phyloP scores from a whole-genome alignment of 2,329 filamentous ascomycete genomes.

The Cladosporium austrohemisphaericum region DNA sequence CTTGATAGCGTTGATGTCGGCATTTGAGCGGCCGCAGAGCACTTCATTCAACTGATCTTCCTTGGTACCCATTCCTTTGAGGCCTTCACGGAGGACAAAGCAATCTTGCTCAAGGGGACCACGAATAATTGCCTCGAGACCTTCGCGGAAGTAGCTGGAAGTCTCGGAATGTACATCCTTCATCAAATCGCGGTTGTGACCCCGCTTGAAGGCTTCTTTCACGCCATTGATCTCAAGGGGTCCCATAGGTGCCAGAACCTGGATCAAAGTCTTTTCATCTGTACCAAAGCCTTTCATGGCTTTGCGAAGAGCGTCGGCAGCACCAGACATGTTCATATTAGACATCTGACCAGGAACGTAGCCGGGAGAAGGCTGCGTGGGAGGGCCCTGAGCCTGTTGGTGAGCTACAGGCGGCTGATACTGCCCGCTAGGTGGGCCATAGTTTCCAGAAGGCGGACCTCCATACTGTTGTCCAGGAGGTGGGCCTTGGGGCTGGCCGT shows the following conservation, averaged over 20 bases:
- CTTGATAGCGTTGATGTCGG: constrained; percentile 85
- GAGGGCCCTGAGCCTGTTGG: constrained; percentile 36
- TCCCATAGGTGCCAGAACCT: constrained; percentile 66
- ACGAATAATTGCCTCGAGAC: constrained; percentile 68
- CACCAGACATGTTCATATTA: constrained; percentile 59
- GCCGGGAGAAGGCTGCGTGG: constrained; percentile 66
- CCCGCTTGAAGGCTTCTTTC: constrained; percentile 61
- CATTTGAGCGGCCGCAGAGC: constrained; percentile 76
- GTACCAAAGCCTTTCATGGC: constrained; percentile 96
- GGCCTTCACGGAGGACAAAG: constrained; percentile 64
- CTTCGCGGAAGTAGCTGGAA: constrained; percentile 66
- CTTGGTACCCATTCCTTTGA: constrained; percentile 80
- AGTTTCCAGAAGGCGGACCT: constrained; percentile 17
- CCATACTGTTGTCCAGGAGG: constrained; percentile 16
- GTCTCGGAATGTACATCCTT: constrained; percentile 76
- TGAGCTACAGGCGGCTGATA: constrained; percentile 17
- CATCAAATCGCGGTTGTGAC: constrained; percentile 65
- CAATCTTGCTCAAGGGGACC: constrained; percentile 79
- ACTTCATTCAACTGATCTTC: constrained; percentile 83
- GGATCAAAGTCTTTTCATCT: constrained; percentile 73
- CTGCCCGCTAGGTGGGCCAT: constrained; percentile 22
- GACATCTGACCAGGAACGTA: constrained; percentile 71
- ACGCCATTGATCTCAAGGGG: constrained; percentile 72
- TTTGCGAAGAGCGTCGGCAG: constrained; percentile 68
- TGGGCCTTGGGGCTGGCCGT: not conserved